Evolutionary conservation across 768 basidiomycete species (phyloP).

Genomic region (Leccinum longicurvipes): DNA sequence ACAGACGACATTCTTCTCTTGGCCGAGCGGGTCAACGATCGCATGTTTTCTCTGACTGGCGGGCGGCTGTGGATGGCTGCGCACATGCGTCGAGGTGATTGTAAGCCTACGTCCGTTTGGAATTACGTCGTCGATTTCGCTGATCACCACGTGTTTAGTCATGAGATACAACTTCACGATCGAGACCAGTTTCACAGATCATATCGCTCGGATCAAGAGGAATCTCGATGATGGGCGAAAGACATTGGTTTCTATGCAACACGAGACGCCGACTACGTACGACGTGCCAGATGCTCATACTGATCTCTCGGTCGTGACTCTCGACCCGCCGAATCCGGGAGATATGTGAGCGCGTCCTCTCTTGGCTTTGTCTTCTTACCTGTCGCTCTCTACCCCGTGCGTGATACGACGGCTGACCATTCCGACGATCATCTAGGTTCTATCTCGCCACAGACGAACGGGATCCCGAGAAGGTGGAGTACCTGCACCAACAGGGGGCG

Average conservation of each 20-base stretch:
- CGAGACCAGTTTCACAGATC: conserved; percentile 31
- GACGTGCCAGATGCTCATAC: conserved; percentile 21
- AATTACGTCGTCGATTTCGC: background rate
- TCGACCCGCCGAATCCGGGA: conserved; percentile 23
- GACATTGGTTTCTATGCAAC: conserved; percentile 20
- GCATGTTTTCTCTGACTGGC: conserved; percentile 27
- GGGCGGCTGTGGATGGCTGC: conserved; percentile 43
- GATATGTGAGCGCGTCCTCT: conserved; percentile 17
- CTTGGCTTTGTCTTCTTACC: background rate
- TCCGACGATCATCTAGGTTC: conserved; percentile 17
- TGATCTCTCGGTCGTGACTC: conserved; percentile 17
- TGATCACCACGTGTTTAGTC: conserved; percentile 16
- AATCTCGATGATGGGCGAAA: conserved; percentile 21
- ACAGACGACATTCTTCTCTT: conserved; percentile 25
- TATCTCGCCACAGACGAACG: conserved; percentile 45
- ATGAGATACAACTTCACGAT: conserved; percentile 32
- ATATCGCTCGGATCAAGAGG: conserved; percentile 33
- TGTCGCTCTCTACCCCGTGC: too few relatives aligned
- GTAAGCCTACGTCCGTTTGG: conserved; percentile 21
- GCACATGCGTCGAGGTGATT: conserved; percentile 45
- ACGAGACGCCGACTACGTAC: conserved; percentile 13
- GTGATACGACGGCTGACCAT: background rate
- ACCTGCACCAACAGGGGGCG: conserved; percentile 35
- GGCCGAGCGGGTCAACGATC: conserved; percentile 28
- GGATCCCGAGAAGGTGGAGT: conserved; percentile 28